Percentiles rank a stretch among this genome's conserved stretches.
Conservation (phyloP, 768 basidiomycete genomes). For the Kwoniella europaea region DNA sequence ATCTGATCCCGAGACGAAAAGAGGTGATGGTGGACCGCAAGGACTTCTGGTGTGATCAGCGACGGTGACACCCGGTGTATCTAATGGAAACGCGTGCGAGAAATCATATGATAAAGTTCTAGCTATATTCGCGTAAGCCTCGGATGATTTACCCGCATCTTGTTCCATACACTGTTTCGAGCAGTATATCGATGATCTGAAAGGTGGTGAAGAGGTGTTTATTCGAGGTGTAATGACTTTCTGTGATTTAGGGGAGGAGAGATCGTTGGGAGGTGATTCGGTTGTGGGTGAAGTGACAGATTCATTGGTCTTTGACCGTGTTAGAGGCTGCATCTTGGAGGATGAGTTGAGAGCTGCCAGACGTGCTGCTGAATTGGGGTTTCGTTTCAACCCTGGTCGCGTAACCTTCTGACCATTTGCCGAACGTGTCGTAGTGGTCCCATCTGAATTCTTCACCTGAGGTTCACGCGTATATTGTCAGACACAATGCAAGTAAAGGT, state of each 20-base stretch:
- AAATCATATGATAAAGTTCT: slow-evolving; percentile 38
- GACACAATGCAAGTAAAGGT: not conserved
- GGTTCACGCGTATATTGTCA: not conserved
- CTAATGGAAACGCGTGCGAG: slow-evolving; percentile 18
- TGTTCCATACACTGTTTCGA: slow-evolving; percentile 41
- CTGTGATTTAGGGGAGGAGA: slow-evolving; percentile 10
- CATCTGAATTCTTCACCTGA: slow-evolving; percentile 51
- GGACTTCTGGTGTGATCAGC: slow-evolving; percentile 26
- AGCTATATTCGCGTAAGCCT: slow-evolving; percentile 34
- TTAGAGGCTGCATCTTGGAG: slow-evolving; percentile 38
- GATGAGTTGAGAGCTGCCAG: slow-evolving; percentile 39
- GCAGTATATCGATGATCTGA: slow-evolving; percentile 48
- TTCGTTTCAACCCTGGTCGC: slow-evolving; percentile 41
- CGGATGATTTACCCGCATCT: slow-evolving; percentile 41
- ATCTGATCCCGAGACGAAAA: slow-evolving; percentile 47
- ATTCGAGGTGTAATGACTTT: slow-evolving; percentile 14
- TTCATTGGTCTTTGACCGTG: slow-evolving; percentile 39
- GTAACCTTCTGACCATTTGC: slow-evolving; percentile 48
- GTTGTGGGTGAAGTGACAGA: slow-evolving; percentile 6
- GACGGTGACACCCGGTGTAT: slow-evolving; percentile 27
- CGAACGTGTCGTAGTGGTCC: slow-evolving; percentile 46
- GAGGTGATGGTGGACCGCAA: slow-evolving; percentile 47
- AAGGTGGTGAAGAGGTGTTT: slow-evolving; percentile 17
- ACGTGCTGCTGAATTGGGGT: slow-evolving; percentile 40
- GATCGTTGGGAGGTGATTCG: slow-evolving; percentile 10